These are phyloP conservation scores for Fusarium neocosmosporiellum DNA, from an alignment of 2,329 filamentous ascomycete genomes.

Conservation along the genomic window DNA sequence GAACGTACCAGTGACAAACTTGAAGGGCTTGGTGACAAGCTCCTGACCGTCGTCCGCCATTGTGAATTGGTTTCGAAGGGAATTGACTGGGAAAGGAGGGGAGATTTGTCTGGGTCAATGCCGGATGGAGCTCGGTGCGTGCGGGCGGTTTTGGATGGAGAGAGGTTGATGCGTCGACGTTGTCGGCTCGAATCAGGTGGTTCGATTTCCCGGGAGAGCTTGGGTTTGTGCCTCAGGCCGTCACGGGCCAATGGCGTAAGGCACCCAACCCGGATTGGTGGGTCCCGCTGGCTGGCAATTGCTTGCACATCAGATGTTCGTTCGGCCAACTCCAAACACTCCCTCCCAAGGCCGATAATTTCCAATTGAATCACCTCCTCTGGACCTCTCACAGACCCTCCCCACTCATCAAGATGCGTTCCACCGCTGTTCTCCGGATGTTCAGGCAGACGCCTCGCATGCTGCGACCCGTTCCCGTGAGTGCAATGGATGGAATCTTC, in stretches of 20 bases:
- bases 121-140: constrained; percentile 50
- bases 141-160: constrained; percentile 34
- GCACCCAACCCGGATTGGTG: constrained; percentile 47
- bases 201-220: constrained; percentile 48
- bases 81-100: constrained; percentile 36
- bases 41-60: constrained; percentile 88
- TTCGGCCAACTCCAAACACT: constrained; percentile 48
- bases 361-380: constrained; percentile 47
- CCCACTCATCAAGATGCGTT: constrained; percentile 67
- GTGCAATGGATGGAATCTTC: constrained; percentile 43
- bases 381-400: constrained; percentile 44
- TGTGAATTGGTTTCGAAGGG: constrained; percentile 58
- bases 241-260: constrained; percentile 50
- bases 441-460: constrained; percentile 73
- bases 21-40: constrained; percentile 97
- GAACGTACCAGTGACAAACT: constrained; percentile 96
- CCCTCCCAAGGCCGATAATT: constrained; percentile 44
- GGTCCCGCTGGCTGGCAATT: constrained; percentile 44
- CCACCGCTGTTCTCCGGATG: constrained; percentile 74
- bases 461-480: constrained; percentile 79
- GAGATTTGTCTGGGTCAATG: constrained; percentile 45
- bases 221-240: constrained; percentile 54
- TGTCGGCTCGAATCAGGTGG: constrained; percentile 56
- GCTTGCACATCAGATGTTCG: constrained; percentile 50
- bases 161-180: constrained; percentile 50